These are phyloP conservation scores for Mucor lusitanicus DNA, from an alignment of 371 early-diverging fungal species.

Conservation along the genomic window DNA sequence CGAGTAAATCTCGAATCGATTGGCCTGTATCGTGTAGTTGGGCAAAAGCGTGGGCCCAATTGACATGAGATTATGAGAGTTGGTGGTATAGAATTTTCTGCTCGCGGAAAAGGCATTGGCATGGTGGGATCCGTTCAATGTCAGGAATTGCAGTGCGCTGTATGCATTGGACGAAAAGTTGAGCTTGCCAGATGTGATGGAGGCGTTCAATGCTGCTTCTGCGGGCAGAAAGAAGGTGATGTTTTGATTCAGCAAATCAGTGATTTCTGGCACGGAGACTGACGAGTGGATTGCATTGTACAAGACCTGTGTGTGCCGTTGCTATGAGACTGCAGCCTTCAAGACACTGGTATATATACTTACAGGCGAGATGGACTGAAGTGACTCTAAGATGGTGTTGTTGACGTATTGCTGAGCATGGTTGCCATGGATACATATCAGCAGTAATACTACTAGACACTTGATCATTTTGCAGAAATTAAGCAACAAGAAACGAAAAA, in stretches of 20 bases:
- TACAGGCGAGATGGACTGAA: background rate
- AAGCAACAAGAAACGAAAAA: background rate
- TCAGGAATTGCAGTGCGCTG: background rate
- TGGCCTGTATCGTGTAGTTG: background rate
- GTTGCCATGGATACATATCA: background rate
- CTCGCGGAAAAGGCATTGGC: background rate
- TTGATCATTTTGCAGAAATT: background rate
- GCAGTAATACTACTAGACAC: background rate
- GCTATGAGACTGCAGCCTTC: no score
- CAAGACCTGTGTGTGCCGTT: background rate
- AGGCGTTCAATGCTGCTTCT: constrained; percentile 7
- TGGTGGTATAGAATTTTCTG: background rate
- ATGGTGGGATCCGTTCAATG: background rate
- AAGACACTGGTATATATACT: no score
- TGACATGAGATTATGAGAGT: background rate
- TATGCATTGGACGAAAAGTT: constrained; percentile 9
- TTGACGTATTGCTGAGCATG: background rate
- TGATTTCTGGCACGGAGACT: background rate
- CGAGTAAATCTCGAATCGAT: background rate
- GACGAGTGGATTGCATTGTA: background rate
- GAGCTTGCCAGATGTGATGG: constrained; percentile 14
- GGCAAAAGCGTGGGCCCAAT: background rate
- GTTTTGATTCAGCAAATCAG: constrained; percentile 4
- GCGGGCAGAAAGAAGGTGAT: constrained; percentile 24
- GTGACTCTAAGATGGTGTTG: background rate